Conservation (phyloP, 2,329 filamentous ascomycete genomes). For the Monilinia aucupariae region DNA sequence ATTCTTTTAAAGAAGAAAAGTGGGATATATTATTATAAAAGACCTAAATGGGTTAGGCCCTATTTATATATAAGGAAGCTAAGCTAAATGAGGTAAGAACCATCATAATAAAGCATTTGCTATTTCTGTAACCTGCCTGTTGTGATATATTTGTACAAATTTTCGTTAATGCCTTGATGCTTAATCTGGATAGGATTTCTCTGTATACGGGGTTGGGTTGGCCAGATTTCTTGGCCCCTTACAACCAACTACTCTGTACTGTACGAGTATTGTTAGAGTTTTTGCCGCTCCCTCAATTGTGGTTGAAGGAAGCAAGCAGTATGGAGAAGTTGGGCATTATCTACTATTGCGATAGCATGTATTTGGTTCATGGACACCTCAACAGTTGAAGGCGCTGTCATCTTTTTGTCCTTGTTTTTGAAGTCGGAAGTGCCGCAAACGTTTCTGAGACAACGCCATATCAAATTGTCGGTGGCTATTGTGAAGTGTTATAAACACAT, state of each 20-base stretch:
- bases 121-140: too few relatives aligned
- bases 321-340: background rate
- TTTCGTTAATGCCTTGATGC: too few relatives aligned
- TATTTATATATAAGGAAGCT: too few relatives aligned
- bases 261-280: background rate
- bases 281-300: background rate
- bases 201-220: too few relatives aligned
- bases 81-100: too few relatives aligned
- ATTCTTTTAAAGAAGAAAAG: too few relatives aligned
- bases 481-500: background rate
- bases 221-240: too few relatives aligned
- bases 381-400: background rate
- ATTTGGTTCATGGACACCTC: background rate
- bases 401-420: background rate
- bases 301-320: background rate
- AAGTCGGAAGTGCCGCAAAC: background rate
- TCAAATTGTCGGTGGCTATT: background rate
- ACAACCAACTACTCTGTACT: too few relatives aligned
- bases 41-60: too few relatives aligned
- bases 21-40: too few relatives aligned
- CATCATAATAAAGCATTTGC: too few relatives aligned
- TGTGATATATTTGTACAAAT: too few relatives aligned
- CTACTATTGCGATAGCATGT: background rate
- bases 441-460: background rate
- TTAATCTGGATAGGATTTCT: background rate